Percentiles rank a stretch among this genome's conserved stretches.
Evolutionary conservation across 1,284 basidiomycete genomes (phyloP).

Genomic region (Grifola frondosa): DNA sequence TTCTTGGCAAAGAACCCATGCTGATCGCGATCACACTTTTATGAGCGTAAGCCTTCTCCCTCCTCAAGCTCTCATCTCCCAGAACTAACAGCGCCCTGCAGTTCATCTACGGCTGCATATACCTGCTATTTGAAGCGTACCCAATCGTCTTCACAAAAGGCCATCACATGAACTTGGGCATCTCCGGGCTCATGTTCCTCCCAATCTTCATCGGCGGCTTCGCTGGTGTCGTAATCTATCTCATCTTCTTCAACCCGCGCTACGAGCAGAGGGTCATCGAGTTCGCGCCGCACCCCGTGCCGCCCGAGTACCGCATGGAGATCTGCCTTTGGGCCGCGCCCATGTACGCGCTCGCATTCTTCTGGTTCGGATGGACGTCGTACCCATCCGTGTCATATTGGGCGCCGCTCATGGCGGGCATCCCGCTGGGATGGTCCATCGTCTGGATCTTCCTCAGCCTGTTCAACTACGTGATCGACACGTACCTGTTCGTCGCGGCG

Average conservation of each 20-base stretch:
- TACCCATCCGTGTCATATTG: constrained; percentile 33
- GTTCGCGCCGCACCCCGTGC: constrained; percentile 39
- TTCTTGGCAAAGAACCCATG: constrained; percentile 46
- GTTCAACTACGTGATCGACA: constrained; percentile 41
- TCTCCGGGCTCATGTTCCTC: constrained; percentile 46
- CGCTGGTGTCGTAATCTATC: constrained; percentile 24
- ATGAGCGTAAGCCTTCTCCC: constrained; percentile 37
- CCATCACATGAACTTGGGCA: constrained; percentile 39
- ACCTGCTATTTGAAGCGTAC: constrained; percentile 39
- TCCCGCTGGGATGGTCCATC: constrained; percentile 30
- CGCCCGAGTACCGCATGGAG: constrained; percentile 48
- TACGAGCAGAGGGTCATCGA: constrained; percentile 30
- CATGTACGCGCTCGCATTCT: constrained; percentile 42
- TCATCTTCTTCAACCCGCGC: constrained; percentile 33
- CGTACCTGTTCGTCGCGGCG: constrained; percentile 39
- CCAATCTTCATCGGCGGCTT: constrained; percentile 42
- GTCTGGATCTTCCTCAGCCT: constrained; percentile 34
- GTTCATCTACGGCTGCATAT: constrained; percentile 47
- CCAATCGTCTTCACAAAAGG: constrained; percentile 34
- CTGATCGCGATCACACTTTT: constrained; percentile 43
- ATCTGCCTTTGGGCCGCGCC: constrained; percentile 42
- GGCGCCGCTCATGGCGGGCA: constrained; percentile 32
- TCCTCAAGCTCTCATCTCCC: not conserved
- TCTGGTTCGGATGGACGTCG: constrained; percentile 48
- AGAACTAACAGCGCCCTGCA: constrained; percentile 5